Evolutionary conservation across 345 rosid species (phyloP).

Genomic region (Salix brachista): DNA sequence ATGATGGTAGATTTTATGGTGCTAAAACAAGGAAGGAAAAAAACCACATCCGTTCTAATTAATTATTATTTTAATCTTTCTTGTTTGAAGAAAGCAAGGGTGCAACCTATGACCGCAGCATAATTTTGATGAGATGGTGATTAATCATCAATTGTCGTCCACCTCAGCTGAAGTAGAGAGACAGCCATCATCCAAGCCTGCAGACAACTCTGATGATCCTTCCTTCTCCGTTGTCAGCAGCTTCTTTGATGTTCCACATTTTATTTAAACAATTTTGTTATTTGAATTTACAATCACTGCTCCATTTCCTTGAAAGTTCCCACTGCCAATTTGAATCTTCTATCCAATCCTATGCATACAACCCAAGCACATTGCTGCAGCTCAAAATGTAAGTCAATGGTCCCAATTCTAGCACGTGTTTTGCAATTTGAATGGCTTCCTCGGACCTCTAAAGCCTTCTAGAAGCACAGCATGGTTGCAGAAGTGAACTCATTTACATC

Average conservation of each 20-base stretch:
- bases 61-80: too few relatives aligned
- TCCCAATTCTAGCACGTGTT: slow-evolving; percentile 57
- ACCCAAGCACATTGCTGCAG: slow-evolving; percentile 58
- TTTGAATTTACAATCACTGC: slow-evolving; percentile 64
- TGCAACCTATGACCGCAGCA: background rate
- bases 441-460: slow-evolving; percentile 61
- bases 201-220: slow-evolving; percentile 42
- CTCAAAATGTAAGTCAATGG: slow-evolving; percentile 58
- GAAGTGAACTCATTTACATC: slow-evolving; percentile 77
- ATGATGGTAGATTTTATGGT: too few relatives aligned
- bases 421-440: slow-evolving; percentile 62
- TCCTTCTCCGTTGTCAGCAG: slow-evolving; percentile 41
- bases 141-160: slow-evolving; percentile 17
- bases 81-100: background rate
- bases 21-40: too few relatives aligned
- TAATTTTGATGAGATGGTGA: background rate
- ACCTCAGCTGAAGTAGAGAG: slow-evolving; percentile 48
- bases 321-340: slow-evolving; percentile 59
- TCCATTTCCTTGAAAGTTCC: slow-evolving; percentile 62
- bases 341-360: slow-evolving; percentile 55
- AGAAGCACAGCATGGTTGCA: slow-evolving; percentile 78
- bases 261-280: slow-evolving; percentile 53
- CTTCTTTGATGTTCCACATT: slow-evolving; percentile 61
- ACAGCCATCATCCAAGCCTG: slow-evolving; percentile 46
- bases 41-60: too few relatives aligned